phyloP scores from a whole-genome alignment of 129 eudicot species.

The Silybum marianum region DNA sequence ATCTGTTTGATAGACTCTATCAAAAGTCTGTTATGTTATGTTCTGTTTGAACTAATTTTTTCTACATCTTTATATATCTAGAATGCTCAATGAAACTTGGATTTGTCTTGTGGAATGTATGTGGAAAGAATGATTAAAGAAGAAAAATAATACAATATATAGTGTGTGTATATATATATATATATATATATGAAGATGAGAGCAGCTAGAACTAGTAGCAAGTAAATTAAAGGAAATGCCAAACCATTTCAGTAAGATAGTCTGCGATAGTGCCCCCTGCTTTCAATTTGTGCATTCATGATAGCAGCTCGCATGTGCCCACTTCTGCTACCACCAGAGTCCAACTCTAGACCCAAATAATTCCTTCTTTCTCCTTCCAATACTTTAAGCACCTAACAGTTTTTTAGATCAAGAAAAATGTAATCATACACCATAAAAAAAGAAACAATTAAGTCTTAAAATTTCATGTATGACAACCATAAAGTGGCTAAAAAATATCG shows the following conservation, averaged over 20 bases:
- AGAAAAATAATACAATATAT: background rate
- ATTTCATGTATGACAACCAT: background rate
- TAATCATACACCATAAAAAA: background rate
- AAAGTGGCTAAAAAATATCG: no score
- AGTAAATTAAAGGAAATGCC: background rate
- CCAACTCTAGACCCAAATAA: slow-evolving; percentile 55
- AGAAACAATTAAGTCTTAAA: background rate
- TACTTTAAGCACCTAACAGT: slow-evolving; percentile 66
- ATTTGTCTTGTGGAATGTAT: no score
- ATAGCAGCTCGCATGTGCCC: slow-evolving; percentile 49
- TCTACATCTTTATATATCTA: background rate
- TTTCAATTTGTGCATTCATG: slow-evolving; percentile 34
- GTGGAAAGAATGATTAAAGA: no score
- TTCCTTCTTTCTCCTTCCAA: slow-evolving; percentile 65
- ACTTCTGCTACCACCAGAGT: slow-evolving; percentile 65
- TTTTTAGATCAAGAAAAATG: background rate
- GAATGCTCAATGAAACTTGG: background rate
- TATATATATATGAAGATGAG: no score
- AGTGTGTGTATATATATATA: no score
- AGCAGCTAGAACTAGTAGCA: background rate
- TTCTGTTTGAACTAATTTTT: background rate
- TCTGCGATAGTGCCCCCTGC: slow-evolving; percentile 61
- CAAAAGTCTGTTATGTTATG: background rate
- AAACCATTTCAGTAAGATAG: slow-evolving; percentile 54
- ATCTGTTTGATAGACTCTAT: no score